Evolutionary conservation across 2,329 filamentous ascomycete species (phyloP).

Genomic region (Exophiala spinifera): DNA sequence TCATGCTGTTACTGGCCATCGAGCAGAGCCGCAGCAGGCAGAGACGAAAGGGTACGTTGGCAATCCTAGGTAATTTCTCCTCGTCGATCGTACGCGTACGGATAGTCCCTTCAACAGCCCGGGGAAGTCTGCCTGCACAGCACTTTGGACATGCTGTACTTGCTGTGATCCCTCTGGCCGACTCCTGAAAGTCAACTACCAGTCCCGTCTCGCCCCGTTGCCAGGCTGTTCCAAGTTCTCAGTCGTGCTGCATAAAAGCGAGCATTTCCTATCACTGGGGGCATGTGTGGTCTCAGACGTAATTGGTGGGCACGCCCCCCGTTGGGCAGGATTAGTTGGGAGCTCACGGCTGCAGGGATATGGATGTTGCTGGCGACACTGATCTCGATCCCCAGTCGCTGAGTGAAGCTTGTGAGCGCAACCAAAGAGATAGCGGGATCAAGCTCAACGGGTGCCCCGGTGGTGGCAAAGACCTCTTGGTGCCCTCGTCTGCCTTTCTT

Average conservation of each 20-base stretch:
- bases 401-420: not conserved
- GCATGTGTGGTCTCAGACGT: not conserved
- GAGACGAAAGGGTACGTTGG: not conserved
- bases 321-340: conserved; percentile 9
- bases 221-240: conserved; percentile 13
- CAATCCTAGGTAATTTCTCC: too few relatives aligned
- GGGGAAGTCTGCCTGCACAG: too few relatives aligned
- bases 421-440: not conserved
- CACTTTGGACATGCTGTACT: too few relatives aligned
- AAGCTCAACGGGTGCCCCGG: not conserved
- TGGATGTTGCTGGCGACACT: conserved; percentile 5
- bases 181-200: not conserved
- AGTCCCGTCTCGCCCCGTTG: conserved; percentile 1
- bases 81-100: too few relatives aligned
- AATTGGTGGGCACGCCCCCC: conserved; percentile 6
- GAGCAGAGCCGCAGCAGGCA: not conserved
- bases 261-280: conserved; percentile 18
- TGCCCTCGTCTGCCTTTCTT: not conserved
- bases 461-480: conserved; percentile 16
- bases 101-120: too few relatives aligned
- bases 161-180: not conserved
- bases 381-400: conserved; percentile 17
- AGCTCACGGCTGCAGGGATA: conserved; percentile 3
- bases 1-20: not conserved
- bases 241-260: conserved; percentile 6